These are phyloP conservation scores for Diplodia mutila DNA, from an alignment of 2,329 filamentous ascomycete species.

Conservation along the genomic window DNA sequence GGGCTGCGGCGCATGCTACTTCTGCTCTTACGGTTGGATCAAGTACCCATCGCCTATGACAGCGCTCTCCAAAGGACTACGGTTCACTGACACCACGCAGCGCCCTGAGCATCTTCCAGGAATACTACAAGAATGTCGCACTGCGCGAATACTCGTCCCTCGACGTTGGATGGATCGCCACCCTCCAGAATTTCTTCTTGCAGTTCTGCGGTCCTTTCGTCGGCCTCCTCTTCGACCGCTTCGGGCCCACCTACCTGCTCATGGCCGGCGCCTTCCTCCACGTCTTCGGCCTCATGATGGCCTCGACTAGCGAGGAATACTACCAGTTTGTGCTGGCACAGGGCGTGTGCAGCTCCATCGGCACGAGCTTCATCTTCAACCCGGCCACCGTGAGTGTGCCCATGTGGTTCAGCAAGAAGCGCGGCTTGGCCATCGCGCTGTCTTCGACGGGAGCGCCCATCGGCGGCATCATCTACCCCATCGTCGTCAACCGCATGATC, in stretches of 20 bases:
- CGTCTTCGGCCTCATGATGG: constrained; percentile 67
- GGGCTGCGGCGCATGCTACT: constrained; percentile 34
- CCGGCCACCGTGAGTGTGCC: constrained; percentile 47
- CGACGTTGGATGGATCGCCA: constrained; percentile 54
- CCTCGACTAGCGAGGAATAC: constrained; percentile 58
- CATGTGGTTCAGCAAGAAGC: constrained; percentile 47
- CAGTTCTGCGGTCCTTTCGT: constrained; percentile 60
- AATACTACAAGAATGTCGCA: constrained; percentile 50
- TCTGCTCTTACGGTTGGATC: background rate
- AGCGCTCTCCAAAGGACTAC: background rate
- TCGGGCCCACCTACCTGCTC: constrained; percentile 54
- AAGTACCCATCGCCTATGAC: background rate
- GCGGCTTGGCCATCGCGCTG: background rate
- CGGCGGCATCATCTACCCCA: constrained; percentile 59
- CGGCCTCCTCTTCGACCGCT: constrained; percentile 65
- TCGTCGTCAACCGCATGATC: constrained; percentile 53
- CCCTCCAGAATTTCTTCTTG: constrained; percentile 52
- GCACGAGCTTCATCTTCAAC: constrained; percentile 55
- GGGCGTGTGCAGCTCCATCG: constrained; percentile 56
- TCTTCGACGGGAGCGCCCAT: constrained; percentile 50
- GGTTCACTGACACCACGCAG: constrained; percentile 30
- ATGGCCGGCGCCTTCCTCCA: constrained; percentile 36
- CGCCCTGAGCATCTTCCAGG: constrained; percentile 50
- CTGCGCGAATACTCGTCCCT: constrained; percentile 44
- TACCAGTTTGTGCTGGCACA: constrained; percentile 61